A percentile compares a stretch with the other conserved stretches of the same genome.
These are phyloP conservation scores for Trametes elegans DNA, from an alignment of 768 basidiomycete species.

Conservation along the genomic window DNA sequence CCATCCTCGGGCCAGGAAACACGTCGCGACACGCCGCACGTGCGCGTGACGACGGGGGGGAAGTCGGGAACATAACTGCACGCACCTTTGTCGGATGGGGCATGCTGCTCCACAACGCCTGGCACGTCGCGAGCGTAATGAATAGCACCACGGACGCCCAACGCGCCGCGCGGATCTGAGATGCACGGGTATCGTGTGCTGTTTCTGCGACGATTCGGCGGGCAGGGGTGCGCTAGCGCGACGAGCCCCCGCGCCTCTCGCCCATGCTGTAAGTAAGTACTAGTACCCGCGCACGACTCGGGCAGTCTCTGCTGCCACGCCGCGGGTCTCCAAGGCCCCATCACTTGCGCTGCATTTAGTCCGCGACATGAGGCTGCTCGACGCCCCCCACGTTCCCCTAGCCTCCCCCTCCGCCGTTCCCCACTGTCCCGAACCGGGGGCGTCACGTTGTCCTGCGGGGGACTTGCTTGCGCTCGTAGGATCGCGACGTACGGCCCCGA, in stretches of 20 bases:
- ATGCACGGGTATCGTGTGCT: not conserved
- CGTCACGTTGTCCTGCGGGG: not conserved
- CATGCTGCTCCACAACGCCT: slow-evolving; percentile 9
- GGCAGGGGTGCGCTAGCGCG: not conserved
- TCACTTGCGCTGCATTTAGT: slow-evolving; percentile 3
- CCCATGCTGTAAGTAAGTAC: too few relatives aligned
- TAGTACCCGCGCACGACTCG: too few relatives aligned
- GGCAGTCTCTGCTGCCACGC: slow-evolving; percentile 19
- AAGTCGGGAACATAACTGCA: too few relatives aligned
- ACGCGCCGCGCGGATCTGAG: too few relatives aligned
- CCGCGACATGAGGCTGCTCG: slow-evolving; percentile 14
- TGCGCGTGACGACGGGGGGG: not conserved
- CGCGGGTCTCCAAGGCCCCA: slow-evolving; percentile 8
- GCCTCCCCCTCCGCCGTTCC: not conserved
- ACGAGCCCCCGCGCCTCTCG: too few relatives aligned
- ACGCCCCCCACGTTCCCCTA: slow-evolving; percentile 8
- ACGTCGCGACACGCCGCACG: not conserved
- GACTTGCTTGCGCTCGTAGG: not conserved
- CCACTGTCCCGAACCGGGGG: slow-evolving; percentile 3
- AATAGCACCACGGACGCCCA: too few relatives aligned
- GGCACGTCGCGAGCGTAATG: too few relatives aligned
- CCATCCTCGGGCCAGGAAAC: not conserved
- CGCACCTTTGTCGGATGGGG: not conserved
- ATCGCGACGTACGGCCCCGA: slow-evolving; percentile 11
- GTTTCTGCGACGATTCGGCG: slow-evolving; percentile 2